Conservation (phyloP, 2,329 filamentous ascomycete species). For the Neoscytalidium dimidiatum region DNA sequence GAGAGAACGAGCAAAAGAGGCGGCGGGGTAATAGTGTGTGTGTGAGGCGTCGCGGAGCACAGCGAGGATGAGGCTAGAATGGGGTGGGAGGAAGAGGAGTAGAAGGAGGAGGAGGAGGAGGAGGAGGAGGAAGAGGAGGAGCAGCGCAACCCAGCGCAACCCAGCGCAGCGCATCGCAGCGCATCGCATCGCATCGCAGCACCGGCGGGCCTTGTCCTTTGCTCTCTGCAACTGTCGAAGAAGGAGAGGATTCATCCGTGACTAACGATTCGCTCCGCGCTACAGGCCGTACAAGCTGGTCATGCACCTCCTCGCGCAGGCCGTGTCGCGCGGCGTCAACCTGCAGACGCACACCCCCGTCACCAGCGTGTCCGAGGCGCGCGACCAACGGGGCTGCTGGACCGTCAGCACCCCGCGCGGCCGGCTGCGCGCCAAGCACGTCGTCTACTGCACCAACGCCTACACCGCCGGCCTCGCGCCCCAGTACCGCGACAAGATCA, state of each 20-base stretch:
- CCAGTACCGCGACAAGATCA: slow-evolving; percentile 40
- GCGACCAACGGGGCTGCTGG: slow-evolving; percentile 11
- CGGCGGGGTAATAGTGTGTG: not conserved
- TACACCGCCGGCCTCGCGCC: slow-evolving; percentile 30
- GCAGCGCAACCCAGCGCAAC: too few species aligned
- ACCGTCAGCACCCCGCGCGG: slow-evolving; percentile 28
- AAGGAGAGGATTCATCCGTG: not conserved
- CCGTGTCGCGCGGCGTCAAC: slow-evolving; percentile 25
- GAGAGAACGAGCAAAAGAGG: not conserved
- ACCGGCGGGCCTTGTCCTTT: too few species aligned
- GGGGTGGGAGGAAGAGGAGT: too few species aligned
- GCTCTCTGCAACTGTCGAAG: too few species aligned
- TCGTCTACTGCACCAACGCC: slow-evolving; percentile 32
- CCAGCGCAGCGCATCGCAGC: too few species aligned
- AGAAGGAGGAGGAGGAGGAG: too few species aligned
- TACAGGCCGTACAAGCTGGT: slow-evolving; percentile 33
- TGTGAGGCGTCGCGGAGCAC: not conserved
- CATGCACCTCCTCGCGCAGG: slow-evolving; percentile 24
- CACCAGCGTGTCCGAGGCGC: slow-evolving; percentile 5
- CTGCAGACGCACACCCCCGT: slow-evolving; percentile 31
- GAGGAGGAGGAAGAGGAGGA: too few species aligned
- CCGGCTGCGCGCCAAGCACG: slow-evolving; percentile 23
- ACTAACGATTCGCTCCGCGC: not conserved
- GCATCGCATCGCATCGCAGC: too few species aligned
- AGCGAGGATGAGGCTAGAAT: not conserved